Evolutionary conservation across 805 yeast species (phyloP).

Genomic region (Clavispora vitiphila): DNA sequence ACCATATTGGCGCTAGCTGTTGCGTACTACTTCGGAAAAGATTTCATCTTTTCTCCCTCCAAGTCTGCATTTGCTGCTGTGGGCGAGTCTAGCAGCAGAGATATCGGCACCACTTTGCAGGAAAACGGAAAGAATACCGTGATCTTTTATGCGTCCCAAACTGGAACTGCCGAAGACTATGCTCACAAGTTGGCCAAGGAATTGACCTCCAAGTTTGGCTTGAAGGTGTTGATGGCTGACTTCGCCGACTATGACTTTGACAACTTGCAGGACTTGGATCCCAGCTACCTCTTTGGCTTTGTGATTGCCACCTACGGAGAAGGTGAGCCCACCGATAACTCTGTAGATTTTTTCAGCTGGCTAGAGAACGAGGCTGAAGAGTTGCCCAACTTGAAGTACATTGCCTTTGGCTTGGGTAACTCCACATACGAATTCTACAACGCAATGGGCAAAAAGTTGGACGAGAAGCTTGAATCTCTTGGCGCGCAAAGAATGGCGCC

Average conservation of each 20-base stretch:
- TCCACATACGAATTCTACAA: slow-evolving; percentile 91
- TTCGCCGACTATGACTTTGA: slow-evolving; percentile 86
- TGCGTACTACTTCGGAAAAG: slow-evolving; percentile 63
- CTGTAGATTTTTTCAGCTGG: slow-evolving; percentile 70
- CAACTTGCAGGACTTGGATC: slow-evolving; percentile 58
- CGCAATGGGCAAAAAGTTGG: slow-evolving; percentile 65
- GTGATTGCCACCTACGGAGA: slow-evolving; percentile 95
- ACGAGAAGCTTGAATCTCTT: slow-evolving; percentile 47
- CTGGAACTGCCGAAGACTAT: slow-evolving; percentile 98
- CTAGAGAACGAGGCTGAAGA: slow-evolving; percentile 51
- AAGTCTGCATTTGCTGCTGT: slow-evolving; percentile 29
- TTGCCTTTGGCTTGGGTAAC: slow-evolving; percentile 91
- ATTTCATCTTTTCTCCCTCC: slow-evolving; percentile 35
- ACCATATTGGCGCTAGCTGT: slow-evolving; percentile 62
- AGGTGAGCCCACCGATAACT: slow-evolving; percentile 97
- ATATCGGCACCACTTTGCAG: slow-evolving; percentile 52
- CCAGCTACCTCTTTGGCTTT: slow-evolving; percentile 52
- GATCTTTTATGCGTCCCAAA: slow-evolving; percentile 89
- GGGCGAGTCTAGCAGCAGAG: slow-evolving; percentile 38
- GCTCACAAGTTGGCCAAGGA: slow-evolving; percentile 89
- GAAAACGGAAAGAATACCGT: slow-evolving; percentile 68
- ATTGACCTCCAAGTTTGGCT: slow-evolving; percentile 72
- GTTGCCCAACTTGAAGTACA: slow-evolving; percentile 56
- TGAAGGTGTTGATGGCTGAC: slow-evolving; percentile 81
- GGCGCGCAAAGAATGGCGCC: slow-evolving; percentile 72